Evolutionary conservation across 2,329 filamentous ascomycete species (phyloP).

Genomic region (Pseudopithomyces chartarum): DNA sequence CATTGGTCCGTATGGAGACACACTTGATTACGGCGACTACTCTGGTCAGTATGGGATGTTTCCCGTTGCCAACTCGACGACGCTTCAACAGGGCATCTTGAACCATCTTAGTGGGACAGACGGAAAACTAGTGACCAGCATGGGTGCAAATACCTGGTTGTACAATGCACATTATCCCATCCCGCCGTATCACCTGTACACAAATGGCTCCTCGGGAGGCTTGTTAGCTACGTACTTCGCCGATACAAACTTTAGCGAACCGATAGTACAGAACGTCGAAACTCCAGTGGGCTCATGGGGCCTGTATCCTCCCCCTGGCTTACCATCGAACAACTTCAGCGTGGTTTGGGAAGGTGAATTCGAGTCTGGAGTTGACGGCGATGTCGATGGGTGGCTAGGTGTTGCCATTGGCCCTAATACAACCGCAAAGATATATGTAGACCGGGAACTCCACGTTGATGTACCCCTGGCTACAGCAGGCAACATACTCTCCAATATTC

Average conservation of each 20-base stretch:
- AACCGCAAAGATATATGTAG: slow-evolving; percentile 47
- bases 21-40: slow-evolving; percentile 53
- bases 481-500: slow-evolving; percentile 50
- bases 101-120: slow-evolving; percentile 29
- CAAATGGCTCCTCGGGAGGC: slow-evolving; percentile 45
- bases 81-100: slow-evolving; percentile 47
- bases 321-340: slow-evolving; percentile 54
- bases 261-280: slow-evolving; percentile 38
- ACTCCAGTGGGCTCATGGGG: slow-evolving; percentile 52
- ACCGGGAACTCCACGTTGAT: slow-evolving; percentile 38
- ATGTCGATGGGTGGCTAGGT: slow-evolving; percentile 51
- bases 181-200: slow-evolving; percentile 49
- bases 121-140: slow-evolving; percentile 47
- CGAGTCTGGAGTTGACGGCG: slow-evolving; percentile 43
- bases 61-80: slow-evolving; percentile 46
- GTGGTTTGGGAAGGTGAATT: slow-evolving; percentile 51
- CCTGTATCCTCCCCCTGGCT: slow-evolving; percentile 49
- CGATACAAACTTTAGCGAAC: slow-evolving; percentile 45
- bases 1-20: slow-evolving; percentile 50
- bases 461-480: slow-evolving; percentile 26
- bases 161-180: slow-evolving; percentile 53
- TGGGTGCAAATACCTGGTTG: slow-evolving; percentile 52
- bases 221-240: slow-evolving; percentile 50
- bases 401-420: slow-evolving; percentile 50
- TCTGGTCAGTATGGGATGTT: slow-evolving; percentile 50